Percentiles rank a stretch among this genome's conserved stretches.
These are phyloP conservation scores for Podaxis rugospora DNA, from an alignment of 768 basidiomycete genomes.

Conservation along the genomic window DNA sequence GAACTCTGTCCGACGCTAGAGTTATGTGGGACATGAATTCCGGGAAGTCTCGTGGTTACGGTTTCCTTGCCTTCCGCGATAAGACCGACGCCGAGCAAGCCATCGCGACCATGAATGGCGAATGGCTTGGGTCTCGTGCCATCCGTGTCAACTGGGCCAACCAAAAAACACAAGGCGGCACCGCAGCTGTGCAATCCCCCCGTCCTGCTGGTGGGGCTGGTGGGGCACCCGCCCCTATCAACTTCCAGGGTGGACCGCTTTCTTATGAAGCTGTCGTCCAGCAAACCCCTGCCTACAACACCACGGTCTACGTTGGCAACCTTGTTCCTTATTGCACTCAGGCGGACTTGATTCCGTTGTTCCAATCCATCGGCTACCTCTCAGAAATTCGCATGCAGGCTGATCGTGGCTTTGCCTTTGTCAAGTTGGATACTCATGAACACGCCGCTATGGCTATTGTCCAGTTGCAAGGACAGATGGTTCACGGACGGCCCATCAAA, in stretches of 20 bases:
- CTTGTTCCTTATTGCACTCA: conserved; percentile 96
- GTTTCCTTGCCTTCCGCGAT: conserved; percentile 98
- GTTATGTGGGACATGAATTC: conserved; percentile 99
- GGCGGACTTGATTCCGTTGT: conserved; percentile 94
- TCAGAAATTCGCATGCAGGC: conserved; percentile 99
- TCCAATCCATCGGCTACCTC: conserved; percentile 98
- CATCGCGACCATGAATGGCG: conserved; percentile 99
- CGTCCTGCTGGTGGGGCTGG: conserved; percentile 37
- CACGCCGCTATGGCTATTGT: conserved; percentile 98
- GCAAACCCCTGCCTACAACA: conserved; percentile 92
- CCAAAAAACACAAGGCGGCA: conserved; percentile 88
- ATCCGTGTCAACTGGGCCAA: conserved; percentile 99
- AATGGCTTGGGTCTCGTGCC: conserved; percentile 97
- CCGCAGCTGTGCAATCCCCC: conserved; percentile 32
- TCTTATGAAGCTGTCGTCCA: conserved; percentile 91
- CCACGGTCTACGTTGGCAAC: conserved; percentile 98
- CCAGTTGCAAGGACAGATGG: conserved; percentile 94
- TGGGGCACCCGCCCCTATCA: conserved; percentile 82
- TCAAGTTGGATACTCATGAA: conserved; percentile 98
- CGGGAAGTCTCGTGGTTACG: conserved; percentile 96
- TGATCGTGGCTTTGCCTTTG: conserved; percentile 97
- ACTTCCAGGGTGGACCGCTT: conserved; percentile 84
- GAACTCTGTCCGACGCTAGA: conserved; percentile 92
- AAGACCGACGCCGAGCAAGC: conserved; percentile 99
- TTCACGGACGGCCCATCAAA: conserved; percentile 96